These are phyloP conservation scores for Stephanodiscus minutulus DNA, from an alignment of 108 stramenopile genomes.

Conservation along the genomic window DNA sequence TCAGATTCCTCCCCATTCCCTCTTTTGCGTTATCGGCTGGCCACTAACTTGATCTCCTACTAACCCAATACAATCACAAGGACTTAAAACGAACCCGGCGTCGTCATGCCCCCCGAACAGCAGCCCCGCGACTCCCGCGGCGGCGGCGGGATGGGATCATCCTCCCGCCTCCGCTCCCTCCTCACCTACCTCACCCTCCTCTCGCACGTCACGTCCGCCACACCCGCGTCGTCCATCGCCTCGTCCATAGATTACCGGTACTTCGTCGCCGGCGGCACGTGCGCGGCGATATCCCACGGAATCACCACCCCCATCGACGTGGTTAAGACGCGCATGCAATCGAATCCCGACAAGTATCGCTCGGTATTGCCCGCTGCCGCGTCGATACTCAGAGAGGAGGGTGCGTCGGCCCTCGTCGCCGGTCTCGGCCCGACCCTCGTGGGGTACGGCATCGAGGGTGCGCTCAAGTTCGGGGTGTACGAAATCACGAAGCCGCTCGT, in stretches of 20 bases:
- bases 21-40: too few relatives aligned
- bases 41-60: too few relatives aligned
- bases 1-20: too few relatives aligned
- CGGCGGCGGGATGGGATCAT: too few relatives aligned
- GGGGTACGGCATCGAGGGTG: conserved; percentile 91
- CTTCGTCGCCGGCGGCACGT: conserved; percentile 86
- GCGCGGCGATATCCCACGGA: conserved; percentile 84
- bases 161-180: conserved; percentile 1
- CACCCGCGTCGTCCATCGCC: conserved; percentile 10
- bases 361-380: conserved; percentile 49
- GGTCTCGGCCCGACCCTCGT: conserved; percentile 89
- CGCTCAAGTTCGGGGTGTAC: conserved; percentile 91
- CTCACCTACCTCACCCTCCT: conserved; percentile 9
- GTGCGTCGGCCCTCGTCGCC: conserved; percentile 58
- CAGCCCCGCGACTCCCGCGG: too few relatives aligned
- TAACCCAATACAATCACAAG: too few relatives aligned
- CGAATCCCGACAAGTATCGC: conserved; percentile 63
- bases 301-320: conserved; percentile 91
- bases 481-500: conserved; percentile 88
- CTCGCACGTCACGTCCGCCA: conserved; percentile 10
- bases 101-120: too few relatives aligned
- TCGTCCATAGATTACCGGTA: conserved; percentile 56
- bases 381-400: conserved; percentile 71
- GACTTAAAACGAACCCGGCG: too few relatives aligned
- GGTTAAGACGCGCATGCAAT: conserved; percentile 87